Evolutionary conservation across 176 grass and related monocot genomes (phyloP).

Genomic region (Oryza longistaminata): DNA sequence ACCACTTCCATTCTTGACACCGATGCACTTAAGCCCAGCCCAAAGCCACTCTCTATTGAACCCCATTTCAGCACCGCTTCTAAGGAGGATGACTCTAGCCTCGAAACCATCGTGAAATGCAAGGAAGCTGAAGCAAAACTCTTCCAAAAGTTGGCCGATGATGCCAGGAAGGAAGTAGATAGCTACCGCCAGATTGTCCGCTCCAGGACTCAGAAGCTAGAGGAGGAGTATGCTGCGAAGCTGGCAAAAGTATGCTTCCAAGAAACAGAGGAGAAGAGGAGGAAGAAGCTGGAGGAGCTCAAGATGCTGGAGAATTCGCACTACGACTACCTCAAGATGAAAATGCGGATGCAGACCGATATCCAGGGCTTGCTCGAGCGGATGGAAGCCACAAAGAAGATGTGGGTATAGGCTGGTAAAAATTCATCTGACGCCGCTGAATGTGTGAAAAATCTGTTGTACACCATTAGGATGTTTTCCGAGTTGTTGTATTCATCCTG

Average conservation of each 20-base stretch:
- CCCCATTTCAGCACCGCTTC: constrained; percentile 57
- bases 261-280: constrained; percentile 77
- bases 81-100: constrained; percentile 81
- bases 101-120: constrained; percentile 98
- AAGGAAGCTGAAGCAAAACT: constrained; percentile 99
- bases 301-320: constrained; percentile 84
- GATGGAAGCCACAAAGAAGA: constrained; percentile 99
- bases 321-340: constrained; percentile 97
- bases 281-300: constrained; percentile 94
- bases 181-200: constrained; percentile 72
- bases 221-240: constrained; percentile 74
- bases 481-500: constrained; percentile 40
- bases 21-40: constrained; percentile 54
- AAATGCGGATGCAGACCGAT: constrained; percentile 95
- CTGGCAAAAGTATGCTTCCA: constrained; percentile 68
- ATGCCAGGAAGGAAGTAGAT: constrained; percentile 79
- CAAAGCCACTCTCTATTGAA: constrained; percentile 66
- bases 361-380: constrained; percentile 94
- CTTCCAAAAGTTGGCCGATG: constrained; percentile 88
- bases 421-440: background rate
- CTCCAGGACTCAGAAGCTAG: constrained; percentile 70
- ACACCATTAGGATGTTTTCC: constrained; percentile 40
- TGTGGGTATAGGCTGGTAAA: constrained; percentile 67
- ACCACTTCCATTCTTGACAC: constrained; percentile 56
- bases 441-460: constrained; percentile 22